Evolutionary conservation across 306 rosid genomes (phyloP).

Genomic region (Vicia faba): DNA sequence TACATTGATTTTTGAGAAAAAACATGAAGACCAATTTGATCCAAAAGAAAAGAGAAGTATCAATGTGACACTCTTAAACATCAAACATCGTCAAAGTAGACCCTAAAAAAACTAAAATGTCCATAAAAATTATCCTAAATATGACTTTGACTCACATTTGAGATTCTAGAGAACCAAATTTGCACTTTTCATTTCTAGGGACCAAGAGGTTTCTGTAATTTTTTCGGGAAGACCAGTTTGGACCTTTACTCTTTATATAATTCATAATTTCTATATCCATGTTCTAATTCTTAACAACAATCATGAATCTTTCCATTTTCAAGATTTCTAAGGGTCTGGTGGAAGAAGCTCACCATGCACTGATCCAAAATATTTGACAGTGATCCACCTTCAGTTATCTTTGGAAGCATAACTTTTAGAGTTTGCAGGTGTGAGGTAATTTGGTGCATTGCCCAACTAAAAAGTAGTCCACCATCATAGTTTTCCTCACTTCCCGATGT

Average conservation of each 20-base stretch:
- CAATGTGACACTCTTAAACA: neutral
- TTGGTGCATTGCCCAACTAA: constrained; percentile 99
- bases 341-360: constrained; percentile 78
- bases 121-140: neutral
- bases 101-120: neutral
- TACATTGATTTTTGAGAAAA: neutral
- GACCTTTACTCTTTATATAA: neutral
- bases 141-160: neutral
- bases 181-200: neutral
- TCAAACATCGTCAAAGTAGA: neutral
- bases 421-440: constrained; percentile 82
- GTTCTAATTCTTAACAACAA: constrained; percentile 16
- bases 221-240: neutral
- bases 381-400: constrained; percentile 94
- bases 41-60: neutral
- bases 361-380: constrained; percentile 93
- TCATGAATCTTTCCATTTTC: constrained; percentile 25
- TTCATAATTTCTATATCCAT: constrained; percentile 26
- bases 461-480: constrained; percentile 95
- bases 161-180: neutral
- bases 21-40: neutral
- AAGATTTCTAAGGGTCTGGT: constrained; percentile 13
- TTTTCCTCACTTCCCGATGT: constrained; percentile 97
- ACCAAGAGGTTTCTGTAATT: neutral
- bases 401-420: constrained; percentile 83